Base-by-base conservation (phyloP, 257 asterid genomes). In the Verbena officinalis region DNA sequence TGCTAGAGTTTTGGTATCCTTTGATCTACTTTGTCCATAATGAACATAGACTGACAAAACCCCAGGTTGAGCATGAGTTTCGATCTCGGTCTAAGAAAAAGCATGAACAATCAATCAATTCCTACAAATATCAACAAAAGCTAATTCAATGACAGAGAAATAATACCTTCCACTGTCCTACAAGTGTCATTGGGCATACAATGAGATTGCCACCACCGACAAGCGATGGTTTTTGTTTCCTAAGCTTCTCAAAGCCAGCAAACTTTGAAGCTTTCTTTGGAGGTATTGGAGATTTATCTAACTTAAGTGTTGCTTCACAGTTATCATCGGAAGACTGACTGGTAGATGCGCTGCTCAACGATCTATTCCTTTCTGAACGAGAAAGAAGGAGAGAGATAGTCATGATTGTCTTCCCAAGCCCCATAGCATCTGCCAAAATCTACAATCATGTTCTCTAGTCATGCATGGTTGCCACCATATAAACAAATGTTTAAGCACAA, bases 381-480 rank as follows among this genome's bases (percentile, higher is more conserved):
- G 84, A 75, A 38, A 93, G 95, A 71, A 93, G 96, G 75, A 93
- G 97, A 60, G 99, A 68, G 73, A 93, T 74, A 36, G 97, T 83
- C 99, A 93, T 93, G 70, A 93, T 80, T 59, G 99, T 93, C 83
- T 93, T 93, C 74, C 99, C 99, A 57, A 93, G 96, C 73, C 99
- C 99, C 99, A 93, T 93, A 34, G 96, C 71, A 82, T 93, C 99
- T 79, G 99, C 99, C 84, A 90, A 77, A 75, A 93, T 93, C 98
- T 92, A 67, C 77, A 85, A 63, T 23, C 3, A 63, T 30, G 70
- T n/a, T 61, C 77, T 66, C 60, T 13, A 71, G 66, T 79, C 78
- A 81, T 53, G 39, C 31, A 54, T 36, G 61, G 62, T 11, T 60
- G 40, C 36, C 20, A 43, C 42, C 45, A 48, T 19, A 55, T 34